A percentile compares a stretch with the other conserved stretches of the same genome.
Conservation (phyloP, 108 stramenopile genomes). For the Fragilariopsis cylindrus region DNA sequence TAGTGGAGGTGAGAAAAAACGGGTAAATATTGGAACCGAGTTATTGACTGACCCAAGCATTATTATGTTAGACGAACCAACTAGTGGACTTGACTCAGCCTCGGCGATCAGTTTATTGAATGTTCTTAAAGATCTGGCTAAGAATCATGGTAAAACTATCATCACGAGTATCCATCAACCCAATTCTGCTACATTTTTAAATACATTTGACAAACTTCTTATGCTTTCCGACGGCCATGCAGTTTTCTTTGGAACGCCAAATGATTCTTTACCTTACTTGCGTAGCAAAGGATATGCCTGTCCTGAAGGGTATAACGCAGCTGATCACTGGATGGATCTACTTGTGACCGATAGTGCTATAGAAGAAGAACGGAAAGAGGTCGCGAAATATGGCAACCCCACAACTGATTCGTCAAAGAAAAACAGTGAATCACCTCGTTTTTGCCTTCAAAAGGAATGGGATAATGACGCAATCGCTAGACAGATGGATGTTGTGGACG, state of each 20-base stretch:
- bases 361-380: conserved; percentile 3
- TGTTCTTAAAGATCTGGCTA: conserved; percentile 46
- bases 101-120: conserved; percentile 55
- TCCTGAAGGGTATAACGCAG: conserved; percentile 75
- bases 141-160: conserved; percentile 55
- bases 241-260: conserved; percentile 75
- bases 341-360: conserved; percentile 53
- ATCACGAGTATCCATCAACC: conserved; percentile 82
- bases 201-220: conserved; percentile 62
- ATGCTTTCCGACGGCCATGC: conserved; percentile 74
- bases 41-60: conserved; percentile 67
- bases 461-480: conserved; percentile 51
- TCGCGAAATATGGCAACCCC: background rate
- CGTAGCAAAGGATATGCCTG: conserved; percentile 43
- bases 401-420: too few relatives aligned
- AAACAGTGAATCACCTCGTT: conserved; percentile 20
- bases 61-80: conserved; percentile 83
- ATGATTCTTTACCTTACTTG: conserved; percentile 48
- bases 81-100: conserved; percentile 68
- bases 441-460: conserved; percentile 56
- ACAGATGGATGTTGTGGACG: conserved; percentile 37
- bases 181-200: conserved; percentile 62
- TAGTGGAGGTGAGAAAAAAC: conserved; percentile 48
- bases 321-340: conserved; percentile 84
- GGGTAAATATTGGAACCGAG: conserved; percentile 69